These are phyloP conservation scores for Gamsiella multidivaricata DNA, from an alignment of 192 early-diverging fungal species.

Conservation along the genomic window DNA sequence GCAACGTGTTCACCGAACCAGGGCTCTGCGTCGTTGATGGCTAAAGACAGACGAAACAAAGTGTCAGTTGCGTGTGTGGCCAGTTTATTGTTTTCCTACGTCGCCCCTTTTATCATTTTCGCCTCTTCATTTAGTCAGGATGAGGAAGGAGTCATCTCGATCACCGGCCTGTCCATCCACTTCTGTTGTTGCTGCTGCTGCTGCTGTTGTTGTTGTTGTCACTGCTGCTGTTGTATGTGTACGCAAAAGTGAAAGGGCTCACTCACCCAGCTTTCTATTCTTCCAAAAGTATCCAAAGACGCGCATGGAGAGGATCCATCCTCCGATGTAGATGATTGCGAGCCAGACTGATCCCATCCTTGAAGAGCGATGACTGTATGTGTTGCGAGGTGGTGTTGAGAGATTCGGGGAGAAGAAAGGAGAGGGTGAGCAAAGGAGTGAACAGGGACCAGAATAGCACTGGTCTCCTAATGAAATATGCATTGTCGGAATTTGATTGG, in stretches of 20 bases:
- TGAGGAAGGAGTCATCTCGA: too few relatives aligned
- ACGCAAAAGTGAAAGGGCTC: background rate
- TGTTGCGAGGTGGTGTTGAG: background rate
- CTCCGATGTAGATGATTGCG: slow-evolving; percentile 53
- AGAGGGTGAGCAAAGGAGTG: background rate
- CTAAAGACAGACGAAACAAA: slow-evolving; percentile 9
- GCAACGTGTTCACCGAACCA: slow-evolving; percentile 79
- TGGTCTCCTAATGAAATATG: slow-evolving; percentile 19
- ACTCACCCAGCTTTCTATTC: slow-evolving; percentile 54
- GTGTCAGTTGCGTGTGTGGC: too few relatives aligned
- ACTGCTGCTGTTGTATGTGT: too few relatives aligned
- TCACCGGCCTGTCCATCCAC: too few relatives aligned
- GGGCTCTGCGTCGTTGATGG: slow-evolving; percentile 61
- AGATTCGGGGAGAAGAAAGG: background rate
- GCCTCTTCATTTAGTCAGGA: too few relatives aligned
- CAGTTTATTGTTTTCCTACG: too few relatives aligned
- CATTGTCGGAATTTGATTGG: slow-evolving; percentile 52
- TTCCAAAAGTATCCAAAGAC: slow-evolving; percentile 56
- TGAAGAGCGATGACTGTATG: background rate
- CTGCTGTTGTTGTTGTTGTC: too few relatives aligned
- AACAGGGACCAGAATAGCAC: background rate
- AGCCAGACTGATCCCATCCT: slow-evolving; percentile 54
- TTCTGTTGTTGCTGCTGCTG: too few relatives aligned
- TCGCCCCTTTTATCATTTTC: too few relatives aligned
- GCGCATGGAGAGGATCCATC: slow-evolving; percentile 56